Conservation (phyloP, 108 stramenopile genomes). For the Skeletonema grethae region DNA sequence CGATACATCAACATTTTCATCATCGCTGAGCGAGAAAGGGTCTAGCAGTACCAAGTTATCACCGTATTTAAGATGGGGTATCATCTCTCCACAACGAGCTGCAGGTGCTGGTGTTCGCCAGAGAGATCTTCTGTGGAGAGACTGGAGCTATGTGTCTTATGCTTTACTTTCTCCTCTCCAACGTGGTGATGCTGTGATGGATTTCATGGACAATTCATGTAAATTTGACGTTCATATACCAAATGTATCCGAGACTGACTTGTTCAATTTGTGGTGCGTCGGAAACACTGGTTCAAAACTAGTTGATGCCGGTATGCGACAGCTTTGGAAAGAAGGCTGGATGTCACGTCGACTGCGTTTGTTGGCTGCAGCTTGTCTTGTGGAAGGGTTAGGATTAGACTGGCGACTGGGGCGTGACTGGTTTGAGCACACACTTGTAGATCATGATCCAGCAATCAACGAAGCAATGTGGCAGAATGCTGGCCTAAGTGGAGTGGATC, state of each 20-base stretch:
- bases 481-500: conserved; percentile 51
- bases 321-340: conserved; percentile 47
- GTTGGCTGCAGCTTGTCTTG: conserved; percentile 33
- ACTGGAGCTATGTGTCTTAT: conserved; percentile 38
- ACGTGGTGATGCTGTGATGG: conserved; percentile 30
- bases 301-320: conserved; percentile 60
- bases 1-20: conserved; percentile 10
- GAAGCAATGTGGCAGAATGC: conserved; percentile 64
- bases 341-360: conserved; percentile 53
- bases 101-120: conserved; percentile 14
- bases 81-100: conserved; percentile 49
- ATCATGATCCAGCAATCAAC: conserved; percentile 56
- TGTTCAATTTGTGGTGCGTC: conserved; percentile 34
- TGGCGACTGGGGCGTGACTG: conserved; percentile 47
- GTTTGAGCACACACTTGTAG: conserved; percentile 50
- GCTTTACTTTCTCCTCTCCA: conserved; percentile 19
- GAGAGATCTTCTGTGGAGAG: conserved; percentile 42
- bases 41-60: conserved; percentile 39
- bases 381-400: conserved; percentile 49
- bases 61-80: conserved; percentile 50
- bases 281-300: conserved; percentile 50
- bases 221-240: background rate
- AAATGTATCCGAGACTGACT: conserved; percentile 1
- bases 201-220: conserved; percentile 19
- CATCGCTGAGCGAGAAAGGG: conserved; percentile 18